Percentiles rank a stretch among this genome's conserved stretches.
Evolutionary conservation across 2,329 filamentous ascomycete genomes (phyloP).

Genomic region (Trichophaea hybrida): DNA sequence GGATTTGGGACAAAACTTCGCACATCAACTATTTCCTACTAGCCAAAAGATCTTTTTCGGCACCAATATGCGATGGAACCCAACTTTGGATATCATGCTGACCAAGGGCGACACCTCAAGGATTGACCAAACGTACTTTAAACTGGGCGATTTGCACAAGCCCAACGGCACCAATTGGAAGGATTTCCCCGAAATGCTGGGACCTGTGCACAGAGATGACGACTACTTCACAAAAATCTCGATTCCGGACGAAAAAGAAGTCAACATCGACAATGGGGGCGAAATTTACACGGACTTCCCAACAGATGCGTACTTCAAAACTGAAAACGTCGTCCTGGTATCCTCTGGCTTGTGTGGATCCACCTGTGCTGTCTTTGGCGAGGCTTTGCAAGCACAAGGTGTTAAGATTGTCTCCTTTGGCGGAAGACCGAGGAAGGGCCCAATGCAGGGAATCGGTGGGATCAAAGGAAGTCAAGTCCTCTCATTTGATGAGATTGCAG

Average conservation of each 20-base stretch:
- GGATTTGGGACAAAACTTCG: conserved; percentile 37
- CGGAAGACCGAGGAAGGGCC: conserved; percentile 40
- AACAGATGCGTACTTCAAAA: conserved; percentile 29
- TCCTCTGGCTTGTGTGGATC: conserved; percentile 45
- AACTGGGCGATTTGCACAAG: conserved; percentile 29
- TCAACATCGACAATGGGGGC: conserved; percentile 14
- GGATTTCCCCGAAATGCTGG: conserved; percentile 35
- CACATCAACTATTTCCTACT: conserved; percentile 41
- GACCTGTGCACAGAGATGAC: conserved; percentile 29
- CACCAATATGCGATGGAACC: conserved; percentile 33
- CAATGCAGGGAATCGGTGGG: conserved; percentile 53
- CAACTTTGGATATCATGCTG: conserved; percentile 31
- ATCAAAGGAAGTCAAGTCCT: conserved; percentile 40
- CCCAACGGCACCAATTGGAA: conserved; percentile 30
- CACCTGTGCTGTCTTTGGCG: conserved; percentile 45
- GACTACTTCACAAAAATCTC: conserved; percentile 32
- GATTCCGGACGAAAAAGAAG: conserved; percentile 22
- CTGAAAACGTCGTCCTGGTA: conserved; percentile 33
- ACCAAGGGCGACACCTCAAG: conserved; percentile 31
- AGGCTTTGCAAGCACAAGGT: conserved; percentile 40
- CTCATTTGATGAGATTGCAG: conserved; percentile 26
- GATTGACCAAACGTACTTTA: conserved; percentile 8
- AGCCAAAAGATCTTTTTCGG: conserved; percentile 33
- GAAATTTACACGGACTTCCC: conserved; percentile 9
- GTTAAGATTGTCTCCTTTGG: conserved; percentile 46